Evolutionary conservation across 2,329 filamentous ascomycete genomes (phyloP).

Genomic region (Beauveria brongniartii): DNA sequence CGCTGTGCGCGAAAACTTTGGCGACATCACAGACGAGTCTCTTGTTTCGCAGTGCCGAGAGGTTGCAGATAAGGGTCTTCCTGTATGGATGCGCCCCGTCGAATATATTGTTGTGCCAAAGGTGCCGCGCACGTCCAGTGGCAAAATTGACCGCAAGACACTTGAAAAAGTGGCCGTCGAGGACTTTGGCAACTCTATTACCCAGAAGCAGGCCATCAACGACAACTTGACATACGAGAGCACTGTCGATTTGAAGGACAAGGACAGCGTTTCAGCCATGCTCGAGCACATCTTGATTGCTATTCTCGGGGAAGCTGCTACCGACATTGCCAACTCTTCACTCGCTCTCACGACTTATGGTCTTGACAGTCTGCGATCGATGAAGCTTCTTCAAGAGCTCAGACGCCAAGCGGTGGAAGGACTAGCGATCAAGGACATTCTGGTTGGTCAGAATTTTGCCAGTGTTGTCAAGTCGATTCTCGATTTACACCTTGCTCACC

Average conservation of each 20-base stretch:
- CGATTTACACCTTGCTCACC: neutral
- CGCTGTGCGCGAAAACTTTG: neutral
- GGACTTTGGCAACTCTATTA: constrained; percentile 8
- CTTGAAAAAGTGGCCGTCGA: constrained; percentile 3
- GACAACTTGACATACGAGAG: neutral
- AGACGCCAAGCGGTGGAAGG: constrained; percentile 5
- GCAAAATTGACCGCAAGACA: constrained; percentile 9
- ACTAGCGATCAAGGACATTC: constrained; percentile 6
- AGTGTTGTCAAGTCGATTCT: constrained; percentile 3
- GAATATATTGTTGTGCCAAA: constrained; percentile 6
- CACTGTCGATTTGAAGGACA: neutral
- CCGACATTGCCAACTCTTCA: neutral
- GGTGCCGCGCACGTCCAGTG: constrained; percentile 9
- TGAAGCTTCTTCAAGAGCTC: constrained; percentile 10
- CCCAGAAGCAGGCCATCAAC: constrained; percentile 6
- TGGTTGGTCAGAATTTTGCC: constrained; percentile 6
- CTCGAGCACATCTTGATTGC: constrained; percentile 1
- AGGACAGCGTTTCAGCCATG: constrained; percentile 1
- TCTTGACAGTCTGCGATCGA: constrained; percentile 7
- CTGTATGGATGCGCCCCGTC: constrained; percentile 11
- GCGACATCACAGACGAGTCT: neutral
- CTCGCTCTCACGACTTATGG: constrained; percentile 5
- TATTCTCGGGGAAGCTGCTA: constrained; percentile 1
- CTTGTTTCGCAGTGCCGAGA: constrained; percentile 5
- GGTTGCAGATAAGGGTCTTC: constrained; percentile 1